phyloP scores from a whole-genome alignment of 495 filamentous ascomycete species.

The Penicillium bovifimosum region DNA sequence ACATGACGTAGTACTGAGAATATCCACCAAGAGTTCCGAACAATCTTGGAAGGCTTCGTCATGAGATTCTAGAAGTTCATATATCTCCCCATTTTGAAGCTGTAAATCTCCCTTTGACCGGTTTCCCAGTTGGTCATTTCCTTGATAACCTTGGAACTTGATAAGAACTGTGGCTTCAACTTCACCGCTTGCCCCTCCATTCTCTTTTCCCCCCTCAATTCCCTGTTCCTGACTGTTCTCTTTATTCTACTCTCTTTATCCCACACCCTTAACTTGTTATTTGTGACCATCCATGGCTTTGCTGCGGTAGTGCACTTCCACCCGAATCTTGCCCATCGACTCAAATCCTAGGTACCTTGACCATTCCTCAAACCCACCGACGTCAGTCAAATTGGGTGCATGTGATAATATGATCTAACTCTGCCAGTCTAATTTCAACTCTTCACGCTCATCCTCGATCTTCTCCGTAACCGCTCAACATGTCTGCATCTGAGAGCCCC shows the following conservation, averaged over 20 bases:
- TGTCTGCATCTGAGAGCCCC: constrained; percentile 34
- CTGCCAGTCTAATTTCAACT: constrained; percentile 8
- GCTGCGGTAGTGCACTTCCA: neutral
- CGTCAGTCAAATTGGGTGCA: constrained; percentile 3
- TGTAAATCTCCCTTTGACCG: neutral
- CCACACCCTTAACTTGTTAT: neutral
- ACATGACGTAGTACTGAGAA: constrained; percentile 10
- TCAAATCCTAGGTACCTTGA: constrained; percentile 19
- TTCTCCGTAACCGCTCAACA: constrained; percentile 10
- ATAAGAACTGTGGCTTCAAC: constrained; percentile 18
- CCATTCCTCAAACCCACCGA: constrained; percentile 2
- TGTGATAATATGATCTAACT: constrained; percentile 19
- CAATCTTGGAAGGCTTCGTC: neutral
- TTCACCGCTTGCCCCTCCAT: constrained; percentile 28
- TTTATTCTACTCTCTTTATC: neutral
- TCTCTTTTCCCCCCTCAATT: constrained; percentile 11
- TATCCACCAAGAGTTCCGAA: neutral
- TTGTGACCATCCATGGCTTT: constrained; percentile 22
- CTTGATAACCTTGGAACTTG: constrained; percentile 11
- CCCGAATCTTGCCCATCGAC: constrained; percentile 10
- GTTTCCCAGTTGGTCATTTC: neutral
- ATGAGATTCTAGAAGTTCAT: neutral
- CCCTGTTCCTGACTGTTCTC: neutral
- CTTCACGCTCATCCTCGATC: constrained; percentile 3
- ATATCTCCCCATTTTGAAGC: neutral